Conservation (phyloP, 306 rosid genomes). For the Boehmeria nivea region DNA sequence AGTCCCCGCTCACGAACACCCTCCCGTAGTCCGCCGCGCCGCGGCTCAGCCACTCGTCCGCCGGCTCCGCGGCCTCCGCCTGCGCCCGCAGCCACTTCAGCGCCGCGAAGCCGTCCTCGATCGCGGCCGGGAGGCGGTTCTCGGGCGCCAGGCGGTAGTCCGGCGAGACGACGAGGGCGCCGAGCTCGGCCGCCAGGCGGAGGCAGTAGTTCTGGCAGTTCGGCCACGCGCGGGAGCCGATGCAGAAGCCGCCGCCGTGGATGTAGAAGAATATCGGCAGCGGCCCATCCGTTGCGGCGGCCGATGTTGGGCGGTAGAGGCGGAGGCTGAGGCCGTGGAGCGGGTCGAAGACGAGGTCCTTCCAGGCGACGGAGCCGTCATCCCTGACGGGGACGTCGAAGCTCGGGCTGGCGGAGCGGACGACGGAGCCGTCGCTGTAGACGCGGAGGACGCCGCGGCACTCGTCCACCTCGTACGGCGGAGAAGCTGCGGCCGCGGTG, state of each 20-base stretch:
- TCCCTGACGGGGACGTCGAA: conserved; percentile 46
- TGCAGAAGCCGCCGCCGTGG: conserved; percentile 94
- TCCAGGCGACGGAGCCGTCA: conserved; percentile 64
- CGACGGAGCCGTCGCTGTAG: conserved; percentile 64
- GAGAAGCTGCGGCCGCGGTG: neutral
- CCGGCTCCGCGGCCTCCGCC: conserved; percentile 39
- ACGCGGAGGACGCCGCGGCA: conserved; percentile 82
- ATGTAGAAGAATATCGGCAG: conserved; percentile 68
- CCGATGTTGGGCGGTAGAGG: conserved; percentile 58
- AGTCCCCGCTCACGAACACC: conserved; percentile 73
- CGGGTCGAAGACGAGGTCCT: conserved; percentile 58
- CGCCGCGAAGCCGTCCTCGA: conserved; percentile 59
- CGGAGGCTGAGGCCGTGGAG: conserved; percentile 52
- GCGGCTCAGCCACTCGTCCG: conserved; percentile 55
- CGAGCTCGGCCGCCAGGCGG: conserved; percentile 47
- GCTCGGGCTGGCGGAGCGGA: conserved; percentile 48
- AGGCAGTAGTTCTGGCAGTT: conserved; percentile 77
- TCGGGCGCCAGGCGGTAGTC: conserved; percentile 87
- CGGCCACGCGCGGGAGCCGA: conserved; percentile 91
- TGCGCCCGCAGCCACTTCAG: conserved; percentile 62
- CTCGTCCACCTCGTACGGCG: conserved; percentile 44
- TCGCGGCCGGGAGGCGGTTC: conserved; percentile 62
- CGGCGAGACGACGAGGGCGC: conserved; percentile 46
- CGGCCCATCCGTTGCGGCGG: conserved; percentile 16
- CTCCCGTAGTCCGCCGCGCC: conserved; percentile 59